phyloP scores from a whole-genome alignment of 106 monocot species.

The Dendrobium catenatum region DNA sequence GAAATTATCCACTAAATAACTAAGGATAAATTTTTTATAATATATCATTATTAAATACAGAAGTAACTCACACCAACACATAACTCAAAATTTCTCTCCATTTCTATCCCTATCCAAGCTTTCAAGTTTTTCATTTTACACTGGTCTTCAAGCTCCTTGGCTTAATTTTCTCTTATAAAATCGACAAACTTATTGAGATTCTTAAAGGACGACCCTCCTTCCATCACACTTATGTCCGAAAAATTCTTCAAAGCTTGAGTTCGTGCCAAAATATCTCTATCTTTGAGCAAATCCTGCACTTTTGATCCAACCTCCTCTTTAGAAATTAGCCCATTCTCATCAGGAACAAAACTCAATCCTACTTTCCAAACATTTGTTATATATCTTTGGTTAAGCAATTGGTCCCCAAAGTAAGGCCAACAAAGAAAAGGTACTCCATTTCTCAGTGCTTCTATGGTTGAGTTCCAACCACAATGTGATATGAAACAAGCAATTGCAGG shows the following conservation, averaged over 20 bases:
- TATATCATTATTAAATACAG: too few species aligned
- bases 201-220: not conserved
- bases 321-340: not conserved
- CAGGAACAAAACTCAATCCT: not conserved
- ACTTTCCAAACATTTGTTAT: slow-evolving; percentile 30
- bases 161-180: too few species aligned
- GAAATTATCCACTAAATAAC: too few species aligned
- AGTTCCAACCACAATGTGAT: slow-evolving; percentile 31
- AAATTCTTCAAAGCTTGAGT: not conserved
- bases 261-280: not conserved
- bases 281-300: not conserved
- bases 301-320: too few species aligned
- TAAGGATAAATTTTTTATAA: too few species aligned
- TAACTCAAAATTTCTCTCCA: too few species aligned
- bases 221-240: not conserved
- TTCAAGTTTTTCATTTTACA: too few species aligned
- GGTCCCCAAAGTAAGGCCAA: slow-evolving; percentile 33
- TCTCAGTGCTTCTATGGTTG: slow-evolving; percentile 22
- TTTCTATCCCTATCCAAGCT: too few species aligned
- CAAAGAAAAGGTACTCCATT: slow-evolving; percentile 31
- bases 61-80: too few species aligned
- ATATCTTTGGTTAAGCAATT: slow-evolving; percentile 27
- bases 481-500: slow-evolving; percentile 19
- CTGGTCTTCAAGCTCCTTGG: too few species aligned
- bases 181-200: not conserved